Evolutionary conservation across 2,329 filamentous ascomycete genomes (phyloP), one percentile per base, ranked within the genome.

Genomic region (Malbranchea zuffiana): DNA sequence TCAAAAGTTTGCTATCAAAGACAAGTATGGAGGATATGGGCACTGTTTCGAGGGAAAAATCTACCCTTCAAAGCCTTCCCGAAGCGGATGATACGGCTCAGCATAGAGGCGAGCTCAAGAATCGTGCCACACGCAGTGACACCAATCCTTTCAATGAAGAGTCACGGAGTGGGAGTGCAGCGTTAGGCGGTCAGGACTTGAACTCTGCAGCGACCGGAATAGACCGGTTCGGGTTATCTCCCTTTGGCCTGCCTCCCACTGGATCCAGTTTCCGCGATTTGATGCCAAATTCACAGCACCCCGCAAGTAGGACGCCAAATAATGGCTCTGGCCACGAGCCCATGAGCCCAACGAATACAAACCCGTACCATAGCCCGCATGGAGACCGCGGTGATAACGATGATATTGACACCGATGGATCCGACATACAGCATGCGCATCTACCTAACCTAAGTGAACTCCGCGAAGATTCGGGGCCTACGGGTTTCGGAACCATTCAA

Each of bases 351-450:
- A 90, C 87, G 0, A 84, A 93, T 52, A 96, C 90, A 3, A 98
- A 98, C 54, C 90, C 90, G 1, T 98, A 90, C 55, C 83, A 87
- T 46, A 96, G 88, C 56, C 90, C 90, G 2, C 76, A 82, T 5
- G 82, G 80, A 24, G 81, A 86, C 17, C 77, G 77, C 29, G 67
- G 66, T 4, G 77, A 83, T 32, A 73, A 37, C 6, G 72, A 76
- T 42, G 71, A 74, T 45, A 68, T 71, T 30, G 72, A 80, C 29
- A 62, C 66, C 4, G 67, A 69, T 32, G 71, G 70, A 17, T 66
- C 70, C 32, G 68, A 71, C 43, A 67, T 69, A 34, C 65, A 68
- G 36, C 65, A 67, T 38, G 47, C 63, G 23, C 65, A 68, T 35
- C 65, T 69, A 38, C 66, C 68, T 28, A 68, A 67, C 8, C 58